phyloP scores from a whole-genome alignment of 169 alveolate species.

The Plasmodium inui region DNA sequence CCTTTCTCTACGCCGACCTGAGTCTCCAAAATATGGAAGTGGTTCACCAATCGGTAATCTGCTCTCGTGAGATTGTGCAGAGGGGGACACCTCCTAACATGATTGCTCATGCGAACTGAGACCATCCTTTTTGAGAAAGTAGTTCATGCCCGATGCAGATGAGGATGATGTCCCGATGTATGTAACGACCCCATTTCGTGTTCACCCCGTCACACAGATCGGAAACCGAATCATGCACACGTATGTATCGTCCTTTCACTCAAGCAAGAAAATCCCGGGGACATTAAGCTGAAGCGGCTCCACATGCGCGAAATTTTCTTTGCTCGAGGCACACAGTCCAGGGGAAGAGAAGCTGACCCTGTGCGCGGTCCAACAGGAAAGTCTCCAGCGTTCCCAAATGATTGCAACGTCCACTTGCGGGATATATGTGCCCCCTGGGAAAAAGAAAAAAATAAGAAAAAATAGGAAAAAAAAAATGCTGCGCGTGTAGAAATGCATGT shows the following conservation, averaged over 20 bases:
- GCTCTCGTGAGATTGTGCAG: neutral
- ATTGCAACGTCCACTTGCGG: neutral
- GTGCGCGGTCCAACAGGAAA: neutral
- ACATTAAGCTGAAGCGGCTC: neutral
- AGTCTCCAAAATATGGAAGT: constrained; percentile 48
- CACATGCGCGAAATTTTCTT: neutral
- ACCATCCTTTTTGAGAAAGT: neutral
- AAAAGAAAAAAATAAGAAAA: too few relatives aligned
- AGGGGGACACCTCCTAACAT: neutral
- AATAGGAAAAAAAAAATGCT: neutral
- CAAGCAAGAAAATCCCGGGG: neutral
- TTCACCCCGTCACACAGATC: neutral
- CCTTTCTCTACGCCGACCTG: constrained; percentile 26
- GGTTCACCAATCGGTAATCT: constrained; percentile 24
- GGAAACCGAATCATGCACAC: neutral
- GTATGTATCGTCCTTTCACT: neutral
- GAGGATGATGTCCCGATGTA: neutral
- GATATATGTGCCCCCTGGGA: neutral
- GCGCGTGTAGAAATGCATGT: neutral
- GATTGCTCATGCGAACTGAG: neutral
- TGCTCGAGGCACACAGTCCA: neutral
- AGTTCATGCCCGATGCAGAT: neutral
- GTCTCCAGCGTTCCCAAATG: neutral
- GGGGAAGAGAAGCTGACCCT: neutral
- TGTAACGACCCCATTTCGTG: neutral